Evolutionary conservation across 1,284 basidiomycete species (phyloP), one percentile per base, ranked within the genome.

Genomic region (Golubevia pallescens): DNA sequence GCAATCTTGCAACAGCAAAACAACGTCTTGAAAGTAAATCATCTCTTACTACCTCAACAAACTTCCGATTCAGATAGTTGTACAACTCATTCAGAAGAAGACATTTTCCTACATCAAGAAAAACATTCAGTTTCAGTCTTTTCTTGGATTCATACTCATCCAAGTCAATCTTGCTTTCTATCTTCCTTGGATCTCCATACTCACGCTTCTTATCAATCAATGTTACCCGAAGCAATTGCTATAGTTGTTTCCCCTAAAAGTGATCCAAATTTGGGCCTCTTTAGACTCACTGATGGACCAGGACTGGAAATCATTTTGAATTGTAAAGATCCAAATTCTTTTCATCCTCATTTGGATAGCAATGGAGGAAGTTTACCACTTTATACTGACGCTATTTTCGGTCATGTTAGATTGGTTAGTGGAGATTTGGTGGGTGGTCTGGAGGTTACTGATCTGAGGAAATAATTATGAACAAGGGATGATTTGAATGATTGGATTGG

Each of bases 151-250:
- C n/a, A n/a, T n/a, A 81, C 78, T 48, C 78, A 81, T 57, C 78
- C 78, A 13, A 63, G 65, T n/a, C 78, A 81, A 55, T 70, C 61
- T 16, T 70, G 67, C 42, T 81, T 81, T 58, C 54, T 81, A 13
- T 67, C 63, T 57, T 69, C 65, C 54, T 54, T 70, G n/a, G 78
- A 81, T 53, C 62, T 81, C 42, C 78, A 81, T 57, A 80, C 79
- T n/a, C 79, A 81, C 34, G 61, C 70, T 7, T 57, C 60, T 5
- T 81, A 74, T 63, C 78, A 81, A 63, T 61, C 67, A 20, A 66
- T 77, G 57, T 65, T 81, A 28, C 77, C 76, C 21, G 78, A 81
- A 63, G 74, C 76, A 0, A 61, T 83, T 24, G 80, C 80, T 7
- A 75, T 83, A 24, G 80, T 83, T 0, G 71, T 74, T 38, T 67